Evolutionary conservation across 1,284 basidiomycete genomes (phyloP), one percentile per base, ranked within the genome.

Genomic region (Megacollybia platyphylla): DNA sequence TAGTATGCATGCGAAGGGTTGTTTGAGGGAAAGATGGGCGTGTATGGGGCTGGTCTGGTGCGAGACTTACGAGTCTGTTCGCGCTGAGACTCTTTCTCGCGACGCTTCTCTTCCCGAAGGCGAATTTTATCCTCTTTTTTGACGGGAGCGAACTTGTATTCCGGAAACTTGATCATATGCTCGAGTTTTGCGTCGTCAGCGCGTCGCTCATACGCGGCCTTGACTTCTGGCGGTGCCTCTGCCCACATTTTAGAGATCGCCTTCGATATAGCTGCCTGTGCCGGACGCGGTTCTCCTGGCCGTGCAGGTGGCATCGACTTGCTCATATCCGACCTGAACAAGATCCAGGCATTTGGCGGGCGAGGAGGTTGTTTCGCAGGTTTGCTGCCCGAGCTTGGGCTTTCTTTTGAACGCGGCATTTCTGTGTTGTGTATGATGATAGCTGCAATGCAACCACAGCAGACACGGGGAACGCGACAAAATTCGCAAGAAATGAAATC

Each of bases 301-400:
- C 48, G 47, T 11, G 49, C 47, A 28, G 54, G 54, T 24, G 63
- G 61, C 3, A 70, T 51, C 29, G 70, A 53, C 24, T 63, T 59
- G 43, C 77, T 67, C 54, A 73, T 79, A 50, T 79, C 73, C 2
- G 81, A 79, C 35, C 90, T 78, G 57, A 89, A 96, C n/a, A 94
- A 53, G 48, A 96, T 93, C 87, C 88, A 94, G 0, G 90, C 81
- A 57, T 94, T 94, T 11, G 81, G 79, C 2, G 91, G 91, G 0
- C 89, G 73, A 1, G 80, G 80, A 0, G 74, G 70, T 46, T 73
- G 58, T 11, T 50, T 45, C 44, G 45, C 24, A n/a, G 31, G 31
- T 34, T 17, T 24, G 5, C 4, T 5, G 5, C 20, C 20, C 20
- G 20, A 24, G 5, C 5, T 24, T 24, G 20, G 20, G 5, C 20